Evolutionary conservation across 768 basidiomycete genomes (phyloP), one percentile per base, ranked within the genome.

Genomic region (Leccinum sublutescens): DNA sequence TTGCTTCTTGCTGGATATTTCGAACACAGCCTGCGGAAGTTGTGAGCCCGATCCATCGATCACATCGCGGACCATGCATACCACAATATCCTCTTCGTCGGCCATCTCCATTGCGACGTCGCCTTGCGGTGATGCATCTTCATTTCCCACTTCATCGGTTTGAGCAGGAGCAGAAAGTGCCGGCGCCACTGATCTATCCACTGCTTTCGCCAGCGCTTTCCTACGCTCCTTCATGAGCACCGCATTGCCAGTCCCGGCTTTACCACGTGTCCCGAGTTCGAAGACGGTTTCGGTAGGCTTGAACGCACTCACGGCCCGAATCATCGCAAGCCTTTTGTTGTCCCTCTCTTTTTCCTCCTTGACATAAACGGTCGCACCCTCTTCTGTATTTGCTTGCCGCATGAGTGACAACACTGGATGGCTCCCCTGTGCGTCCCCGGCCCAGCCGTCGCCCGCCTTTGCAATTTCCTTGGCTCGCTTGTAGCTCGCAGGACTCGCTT

Each of bases 261-360:
- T 82, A 3, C 88, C 89, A 65, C 92, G 85, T 10, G 85, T 82
- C 1, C 89, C 91, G 33, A 95, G 79, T 74, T 98, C 96, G 60
- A 98, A 88, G 33, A 97, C 88, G 0, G 95, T 98, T 73, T 98
- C 96, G 0, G 80, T 70, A 15, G 96, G 96, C 23, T 78, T 82
- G 78, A 97, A 98, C 5, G 89, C 79, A 63, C 85, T 88, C 51
- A 98, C 86, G n/a, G 81, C 81, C 33, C 81, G 80, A 36, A 98
- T 76, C 38, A 98, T 78, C 23, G 80, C 78, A 49, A 86, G 83
- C 59, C 88, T 82, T 40, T 81, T 82, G 36, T 81, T 78, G 23
- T 66, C 66, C 12, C 29, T 61, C 38, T 62, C 61, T 31, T 29
- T 53, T 55, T 86, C 85, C 49, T 78, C 74, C 6, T 74, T 75